phyloP scores from a whole-genome alignment of 257 asterid species.

The Solanum peruvianum region DNA sequence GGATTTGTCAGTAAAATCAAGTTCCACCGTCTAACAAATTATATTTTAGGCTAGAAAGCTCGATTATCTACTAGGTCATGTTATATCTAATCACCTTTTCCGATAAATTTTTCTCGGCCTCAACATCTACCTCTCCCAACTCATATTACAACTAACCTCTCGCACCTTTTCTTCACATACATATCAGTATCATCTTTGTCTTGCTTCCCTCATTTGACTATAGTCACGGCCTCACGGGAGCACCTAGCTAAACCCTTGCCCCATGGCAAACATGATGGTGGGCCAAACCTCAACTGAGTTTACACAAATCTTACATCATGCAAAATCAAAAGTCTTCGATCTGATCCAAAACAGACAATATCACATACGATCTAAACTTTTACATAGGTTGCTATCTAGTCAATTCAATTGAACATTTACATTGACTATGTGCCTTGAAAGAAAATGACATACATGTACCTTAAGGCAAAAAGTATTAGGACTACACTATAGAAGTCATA shows the following conservation, averaged over 20 bases:
- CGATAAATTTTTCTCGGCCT: not conserved
- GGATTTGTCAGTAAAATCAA: no score
- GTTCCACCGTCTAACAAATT: no score
- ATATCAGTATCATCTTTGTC: not conserved
- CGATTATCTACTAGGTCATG: no score
- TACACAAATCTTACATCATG: not conserved
- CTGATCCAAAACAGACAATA: not conserved
- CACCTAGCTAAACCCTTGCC: not conserved
- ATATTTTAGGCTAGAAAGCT: no score
- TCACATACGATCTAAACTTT: not conserved
- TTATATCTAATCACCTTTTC: no score
- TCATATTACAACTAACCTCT: not conserved
- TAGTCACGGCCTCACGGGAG: not conserved
- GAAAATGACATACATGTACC: not conserved
- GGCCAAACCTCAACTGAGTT: not conserved
- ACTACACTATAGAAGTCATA: not conserved
- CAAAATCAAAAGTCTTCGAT: not conserved
- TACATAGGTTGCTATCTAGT: not conserved
- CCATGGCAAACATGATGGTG: not conserved
- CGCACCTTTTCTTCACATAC: not conserved
- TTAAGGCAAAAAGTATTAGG: not conserved
- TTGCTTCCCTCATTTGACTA: not conserved
- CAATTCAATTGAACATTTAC: not conserved
- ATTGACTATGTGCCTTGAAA: not conserved
- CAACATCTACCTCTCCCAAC: not conserved